A percentile compares a stretch with the other conserved stretches of the same genome.
phyloP scores from a whole-genome alignment of 805 yeast species.

The Wickerhamomyces xylosicus region DNA sequence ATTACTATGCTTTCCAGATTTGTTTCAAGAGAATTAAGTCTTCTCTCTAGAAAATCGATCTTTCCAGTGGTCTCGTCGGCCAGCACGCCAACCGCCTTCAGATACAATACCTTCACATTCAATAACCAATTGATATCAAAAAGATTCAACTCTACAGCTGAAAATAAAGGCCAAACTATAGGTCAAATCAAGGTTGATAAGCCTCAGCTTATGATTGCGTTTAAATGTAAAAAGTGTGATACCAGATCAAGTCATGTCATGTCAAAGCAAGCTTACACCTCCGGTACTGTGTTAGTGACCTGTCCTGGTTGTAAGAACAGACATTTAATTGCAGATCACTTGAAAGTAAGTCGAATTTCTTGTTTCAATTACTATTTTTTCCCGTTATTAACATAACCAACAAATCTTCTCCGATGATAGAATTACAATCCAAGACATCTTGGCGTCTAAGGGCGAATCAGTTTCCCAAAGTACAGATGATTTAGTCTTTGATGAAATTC shows the following conservation, averaged over 20 bases:
- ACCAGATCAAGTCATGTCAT: conserved; percentile 82
- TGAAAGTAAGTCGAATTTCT: conserved; percentile 31
- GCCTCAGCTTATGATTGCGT: conserved; percentile 78
- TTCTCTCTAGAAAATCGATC: background rate
- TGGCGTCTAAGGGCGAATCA: conserved; percentile 66
- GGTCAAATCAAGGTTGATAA: conserved; percentile 47
- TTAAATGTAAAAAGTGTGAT: conserved; percentile 84
- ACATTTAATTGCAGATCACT: conserved; percentile 85
- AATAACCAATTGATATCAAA: background rate
- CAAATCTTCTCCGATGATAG: conserved; percentile 70
- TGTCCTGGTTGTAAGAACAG: conserved; percentile 88
- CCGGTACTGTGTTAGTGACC: conserved; percentile 79
- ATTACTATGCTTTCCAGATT: background rate
- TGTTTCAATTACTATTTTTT: background rate
- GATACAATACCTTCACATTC: background rate
- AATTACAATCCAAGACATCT: conserved; percentile 71
- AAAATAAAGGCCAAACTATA: conserved; percentile 1
- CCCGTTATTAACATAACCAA: conserved; percentile 13
- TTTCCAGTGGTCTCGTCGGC: background rate
- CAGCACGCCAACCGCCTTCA: background rate
- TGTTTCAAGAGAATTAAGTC: background rate
- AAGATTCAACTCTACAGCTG: conserved; percentile 11
- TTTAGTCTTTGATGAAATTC: conserved; percentile 58
- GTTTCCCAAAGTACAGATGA: conserved; percentile 58
- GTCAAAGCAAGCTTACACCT: conserved; percentile 82